Percentiles rank a stretch among this genome's conserved stretches.
Evolutionary conservation across 139 green algal species (phyloP).

Genomic region (Pleodorina starrii): DNA sequence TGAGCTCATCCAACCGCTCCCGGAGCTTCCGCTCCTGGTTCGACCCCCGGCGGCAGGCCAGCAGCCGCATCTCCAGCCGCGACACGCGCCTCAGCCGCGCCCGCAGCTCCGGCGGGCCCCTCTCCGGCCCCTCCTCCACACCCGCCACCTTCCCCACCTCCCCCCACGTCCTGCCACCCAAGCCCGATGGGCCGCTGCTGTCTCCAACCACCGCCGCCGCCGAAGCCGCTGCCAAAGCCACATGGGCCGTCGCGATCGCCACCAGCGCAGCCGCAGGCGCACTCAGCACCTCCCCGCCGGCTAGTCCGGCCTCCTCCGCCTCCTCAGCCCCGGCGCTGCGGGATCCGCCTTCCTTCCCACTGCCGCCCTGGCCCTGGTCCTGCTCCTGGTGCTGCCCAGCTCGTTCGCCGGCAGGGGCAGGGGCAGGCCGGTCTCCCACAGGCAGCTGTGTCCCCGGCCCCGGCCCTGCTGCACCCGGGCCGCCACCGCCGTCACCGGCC

Average conservation of each 20-base stretch:
- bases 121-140: no score
- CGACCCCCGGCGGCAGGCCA: not conserved
- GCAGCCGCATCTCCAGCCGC: conserved; percentile 14
- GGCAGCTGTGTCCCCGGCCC: not conserved
- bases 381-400: no score
- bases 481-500: no score
- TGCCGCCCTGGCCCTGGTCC: no score
- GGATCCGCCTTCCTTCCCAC: no score
- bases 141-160: not conserved
- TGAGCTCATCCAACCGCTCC: conserved; percentile 28
- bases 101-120: not conserved
- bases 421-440: no score
- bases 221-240: not conserved
- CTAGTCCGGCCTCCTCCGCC: not conserved
- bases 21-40: conserved; percentile 5
- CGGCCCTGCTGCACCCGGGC: not conserved
- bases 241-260: not conserved
- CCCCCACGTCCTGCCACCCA: not conserved
- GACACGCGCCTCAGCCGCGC: not conserved
- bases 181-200: not conserved
- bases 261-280: conserved; percentile 13
- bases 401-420: no score
- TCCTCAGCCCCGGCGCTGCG: not conserved
- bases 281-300: not conserved
- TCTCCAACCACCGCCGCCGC: no score